phyloP scores from a whole-genome alignment of 2,329 filamentous ascomycete species.

The Trichoderma atroviride region DNA sequence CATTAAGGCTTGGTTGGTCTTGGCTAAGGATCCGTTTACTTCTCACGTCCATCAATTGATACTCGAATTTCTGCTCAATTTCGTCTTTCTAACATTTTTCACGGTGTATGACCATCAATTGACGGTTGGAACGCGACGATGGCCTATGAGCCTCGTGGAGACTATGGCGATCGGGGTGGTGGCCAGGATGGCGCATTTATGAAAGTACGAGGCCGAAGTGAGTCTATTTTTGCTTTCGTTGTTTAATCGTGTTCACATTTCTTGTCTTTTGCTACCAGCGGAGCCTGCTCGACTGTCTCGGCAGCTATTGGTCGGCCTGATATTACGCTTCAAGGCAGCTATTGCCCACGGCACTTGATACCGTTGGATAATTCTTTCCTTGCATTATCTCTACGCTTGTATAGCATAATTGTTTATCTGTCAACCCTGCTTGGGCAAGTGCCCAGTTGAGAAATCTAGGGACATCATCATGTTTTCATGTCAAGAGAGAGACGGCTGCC shows the following conservation, averaged over 20 bases:
- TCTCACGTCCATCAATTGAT: neutral
- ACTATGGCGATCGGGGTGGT: conserved; percentile 47
- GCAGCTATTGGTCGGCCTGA: neutral
- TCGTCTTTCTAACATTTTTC: neutral
- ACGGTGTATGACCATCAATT: conserved; percentile 24
- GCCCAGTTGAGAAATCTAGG: neutral
- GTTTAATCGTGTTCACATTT: neutral
- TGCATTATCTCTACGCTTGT: neutral
- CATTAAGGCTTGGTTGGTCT: neutral
- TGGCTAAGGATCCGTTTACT: neutral
- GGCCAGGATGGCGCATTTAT: conserved; percentile 48
- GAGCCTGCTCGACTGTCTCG: neutral
- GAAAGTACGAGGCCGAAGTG: conserved; percentile 56
- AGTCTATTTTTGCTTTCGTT: conserved; percentile 36
- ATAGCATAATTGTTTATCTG: neutral
- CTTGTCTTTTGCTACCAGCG: neutral
- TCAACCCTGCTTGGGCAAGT: neutral
- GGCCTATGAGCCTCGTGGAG: conserved; percentile 59
- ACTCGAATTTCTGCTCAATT: neutral
- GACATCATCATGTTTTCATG: neutral
- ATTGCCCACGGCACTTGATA: neutral
- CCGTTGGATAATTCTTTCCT: neutral
- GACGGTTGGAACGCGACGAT: conserved; percentile 41
- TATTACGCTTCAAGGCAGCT: neutral
- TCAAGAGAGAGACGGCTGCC: neutral